These are phyloP conservation scores for thale cress (Arabidopsis thaliana) DNA, from an alignment of 345 rosid species.

Conservation along the genomic window DNA sequence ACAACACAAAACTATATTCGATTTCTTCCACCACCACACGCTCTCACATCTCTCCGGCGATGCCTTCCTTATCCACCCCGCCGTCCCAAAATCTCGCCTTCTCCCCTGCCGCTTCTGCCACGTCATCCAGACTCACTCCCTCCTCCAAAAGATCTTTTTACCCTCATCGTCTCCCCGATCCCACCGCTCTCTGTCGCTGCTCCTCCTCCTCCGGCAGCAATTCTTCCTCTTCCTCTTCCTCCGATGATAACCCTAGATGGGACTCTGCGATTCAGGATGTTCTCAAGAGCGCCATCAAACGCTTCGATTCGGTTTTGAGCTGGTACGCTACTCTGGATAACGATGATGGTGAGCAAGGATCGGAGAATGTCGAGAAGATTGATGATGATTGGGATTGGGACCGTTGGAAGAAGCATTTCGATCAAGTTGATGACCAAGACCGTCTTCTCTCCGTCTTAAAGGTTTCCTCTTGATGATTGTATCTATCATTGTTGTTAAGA, in stretches of 20 bases:
- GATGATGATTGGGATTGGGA: conserved; percentile 85
- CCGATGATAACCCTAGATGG: conserved; percentile 55
- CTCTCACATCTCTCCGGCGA: conserved; percentile 27
- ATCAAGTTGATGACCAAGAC: conserved; percentile 77
- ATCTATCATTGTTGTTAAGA: not conserved
- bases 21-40: conserved; percentile 2
- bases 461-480: conserved; percentile 50
- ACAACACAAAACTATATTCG: conserved; percentile 6
- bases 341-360: conserved; percentile 20
- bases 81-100: conserved; percentile 56
- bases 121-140: conserved; percentile 42
- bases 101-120: conserved; percentile 39
- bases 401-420: conserved; percentile 86
- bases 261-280: conserved; percentile 62
- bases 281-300: conserved; percentile 55
- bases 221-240: conserved; percentile 48
- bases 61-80: conserved; percentile 69
- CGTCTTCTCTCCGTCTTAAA: conserved; percentile 73
- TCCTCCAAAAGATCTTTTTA: conserved; percentile 45
- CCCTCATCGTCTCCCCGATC: conserved; percentile 48
- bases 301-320: conserved; percentile 59
- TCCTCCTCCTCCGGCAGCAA: conserved; percentile 44
- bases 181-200: conserved; percentile 51
- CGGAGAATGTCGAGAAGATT: not conserved
- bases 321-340: conserved; percentile 39